Conservation (phyloP, 495 filamentous ascomycete genomes). For the Podospora appendiculata region DNA sequence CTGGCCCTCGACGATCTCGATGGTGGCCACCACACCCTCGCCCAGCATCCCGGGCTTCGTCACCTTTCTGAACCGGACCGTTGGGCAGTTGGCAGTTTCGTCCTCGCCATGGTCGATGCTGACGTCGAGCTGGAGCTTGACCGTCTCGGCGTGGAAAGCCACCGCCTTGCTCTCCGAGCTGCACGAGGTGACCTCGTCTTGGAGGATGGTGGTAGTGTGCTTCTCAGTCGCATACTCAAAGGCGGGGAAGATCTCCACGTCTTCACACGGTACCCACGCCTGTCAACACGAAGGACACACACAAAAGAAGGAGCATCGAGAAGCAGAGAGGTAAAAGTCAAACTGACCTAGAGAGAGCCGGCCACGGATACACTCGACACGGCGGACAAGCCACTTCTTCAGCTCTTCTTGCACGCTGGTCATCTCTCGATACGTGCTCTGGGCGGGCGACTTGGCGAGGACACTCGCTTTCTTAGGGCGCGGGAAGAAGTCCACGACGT, state of each 20-base stretch:
- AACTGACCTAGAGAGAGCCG: conserved; percentile 41
- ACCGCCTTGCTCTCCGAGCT: conserved; percentile 48
- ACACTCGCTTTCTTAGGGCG: conserved; percentile 42
- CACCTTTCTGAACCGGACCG: conserved; percentile 44
- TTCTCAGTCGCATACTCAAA: conserved; percentile 57
- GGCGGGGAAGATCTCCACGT: conserved; percentile 61
- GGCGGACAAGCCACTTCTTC: conserved; percentile 55
- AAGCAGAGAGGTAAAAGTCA: background rate
- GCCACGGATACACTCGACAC: conserved; percentile 62
- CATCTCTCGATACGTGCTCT: conserved; percentile 43
- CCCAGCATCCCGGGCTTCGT: conserved; percentile 43
- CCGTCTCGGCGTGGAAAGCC: conserved; percentile 48
- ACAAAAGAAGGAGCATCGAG: background rate
- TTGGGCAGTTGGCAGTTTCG: conserved; percentile 31
- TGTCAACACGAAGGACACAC: background rate
- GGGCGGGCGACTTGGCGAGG: conserved; percentile 32
- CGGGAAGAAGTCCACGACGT: conserved; percentile 67
- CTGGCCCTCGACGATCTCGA: conserved; percentile 55
- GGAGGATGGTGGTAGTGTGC: conserved; percentile 45
- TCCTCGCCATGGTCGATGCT: conserved; percentile 51
- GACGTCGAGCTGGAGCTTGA: conserved; percentile 57
- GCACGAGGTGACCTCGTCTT: conserved; percentile 23
- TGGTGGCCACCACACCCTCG: conserved; percentile 50
- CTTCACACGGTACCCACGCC: conserved; percentile 21
- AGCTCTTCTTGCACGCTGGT: conserved; percentile 43